Evolutionary conservation across 2,329 filamentous ascomycete species (phyloP), one percentile per base, ranked within the genome.

Genomic region (Ascocoryne sarcoides): DNA sequence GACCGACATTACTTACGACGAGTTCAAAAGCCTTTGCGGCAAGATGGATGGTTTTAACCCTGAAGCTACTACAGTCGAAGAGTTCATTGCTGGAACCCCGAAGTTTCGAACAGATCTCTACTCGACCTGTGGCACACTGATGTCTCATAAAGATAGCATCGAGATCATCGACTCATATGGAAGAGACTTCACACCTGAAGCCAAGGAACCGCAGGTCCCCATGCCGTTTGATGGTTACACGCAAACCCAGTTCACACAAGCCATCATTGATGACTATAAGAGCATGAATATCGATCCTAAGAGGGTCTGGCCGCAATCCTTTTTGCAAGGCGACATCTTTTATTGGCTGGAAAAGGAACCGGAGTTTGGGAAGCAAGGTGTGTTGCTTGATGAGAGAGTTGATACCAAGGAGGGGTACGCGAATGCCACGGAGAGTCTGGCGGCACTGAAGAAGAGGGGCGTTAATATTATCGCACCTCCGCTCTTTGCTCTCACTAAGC

Each of bases 201-300:
- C 48, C 15, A 52, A 52, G 36, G 5, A 3, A 9, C 30, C 30
- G 3, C 30, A 32, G n/a, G 30, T 32, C 10, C 30, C 30, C 4
- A 51, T 51, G 49, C 49, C 49, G 5, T 51, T 51, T 39, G 37
- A 45, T 21, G 48, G 45, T 28, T 52, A 52, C 36, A 52, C 47
- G 2, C 49, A 50, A 40, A 44, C 43, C 26, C 47, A 47, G 16
- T 52, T 39, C 43, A 45, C 47, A 1, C 43, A 44, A 14, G 47
- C 48, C 31, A 44, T 52, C 34, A 37, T 52, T 29, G 36, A 52
- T 40, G 43, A 35, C 4, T 52, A 45, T 35, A 48, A 44, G 15
- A 28, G 34, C 14, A 39, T 40, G 12, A 40, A 46, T 18, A 52
- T 52, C 26, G 23, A 35, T 16, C 32, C 47, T 8, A 34, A 39